phyloP scores from a whole-genome alignment of 2,329 filamentous ascomycete genomes.

The Pseudocercospora ulei region DNA sequence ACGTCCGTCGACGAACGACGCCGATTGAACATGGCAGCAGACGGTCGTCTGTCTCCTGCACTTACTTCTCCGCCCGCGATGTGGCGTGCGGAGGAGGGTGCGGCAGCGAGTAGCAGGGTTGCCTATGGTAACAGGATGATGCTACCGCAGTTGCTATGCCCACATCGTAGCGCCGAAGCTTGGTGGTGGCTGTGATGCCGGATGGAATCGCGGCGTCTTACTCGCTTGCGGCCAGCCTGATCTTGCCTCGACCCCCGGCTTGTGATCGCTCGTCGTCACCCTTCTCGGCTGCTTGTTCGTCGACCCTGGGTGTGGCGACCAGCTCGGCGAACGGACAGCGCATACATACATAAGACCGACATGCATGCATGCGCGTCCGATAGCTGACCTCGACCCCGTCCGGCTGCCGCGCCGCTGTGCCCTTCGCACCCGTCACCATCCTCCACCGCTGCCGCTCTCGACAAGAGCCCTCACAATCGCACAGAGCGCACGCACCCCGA shows the following conservation, averaged over 20 bases:
- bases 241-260: constrained; percentile 1
- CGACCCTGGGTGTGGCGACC: not conserved
- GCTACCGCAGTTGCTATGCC: no score
- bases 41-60: not conserved
- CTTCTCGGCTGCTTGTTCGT: not conserved
- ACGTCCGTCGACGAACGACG: not conserved
- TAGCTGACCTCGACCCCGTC: not conserved
- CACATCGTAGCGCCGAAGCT: constrained; percentile 4
- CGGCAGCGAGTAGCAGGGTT: no score
- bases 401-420: not conserved
- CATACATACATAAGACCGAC: not conserved
- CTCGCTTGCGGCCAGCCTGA: constrained; percentile 5
- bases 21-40: not conserved
- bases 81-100: not conserved
- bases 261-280: constrained; percentile 6
- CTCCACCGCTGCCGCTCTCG: no score
- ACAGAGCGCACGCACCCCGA: not conserved
- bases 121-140: no score
- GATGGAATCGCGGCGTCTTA: no score
- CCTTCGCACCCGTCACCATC: not conserved
- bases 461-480: not conserved
- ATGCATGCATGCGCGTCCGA: no score
- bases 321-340: not conserved
- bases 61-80: not conserved
- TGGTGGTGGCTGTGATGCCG: constrained; percentile 5